These are phyloP conservation scores for Tetrapisispora phaffii DNA, from an alignment of 805 yeast genomes.

Conservation along the genomic window DNA sequence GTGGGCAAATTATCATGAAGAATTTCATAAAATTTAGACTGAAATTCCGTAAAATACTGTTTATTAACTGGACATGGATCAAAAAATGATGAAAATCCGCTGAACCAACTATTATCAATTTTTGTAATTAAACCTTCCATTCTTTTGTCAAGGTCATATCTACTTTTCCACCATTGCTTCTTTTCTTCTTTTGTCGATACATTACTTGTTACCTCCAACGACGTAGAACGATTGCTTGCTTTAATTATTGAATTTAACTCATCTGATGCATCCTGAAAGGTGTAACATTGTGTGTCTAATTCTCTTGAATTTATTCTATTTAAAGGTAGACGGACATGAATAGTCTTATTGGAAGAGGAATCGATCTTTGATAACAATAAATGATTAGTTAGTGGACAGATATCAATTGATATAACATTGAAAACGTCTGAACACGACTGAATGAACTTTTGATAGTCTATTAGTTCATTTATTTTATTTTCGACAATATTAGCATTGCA, in stretches of 20 bases:
- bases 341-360: constrained; percentile 30
- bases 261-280: constrained; percentile 37
- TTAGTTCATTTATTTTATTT: not conserved
- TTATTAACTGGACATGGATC: constrained; percentile 26
- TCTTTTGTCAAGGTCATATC: constrained; percentile 52
- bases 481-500: not conserved
- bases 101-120: constrained; percentile 63
- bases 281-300: constrained; percentile 33
- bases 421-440: constrained; percentile 5
- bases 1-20: constrained; percentile 42
- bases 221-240: constrained; percentile 54
- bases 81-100: constrained; percentile 65
- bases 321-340: constrained; percentile 50
- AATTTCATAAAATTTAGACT: constrained; percentile 30
- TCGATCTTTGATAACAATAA: constrained; percentile 43
- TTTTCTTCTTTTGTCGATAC: constrained; percentile 52
- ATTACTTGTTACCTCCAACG: constrained; percentile 39
- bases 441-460: constrained; percentile 4
- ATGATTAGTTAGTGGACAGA: constrained; percentile 48
- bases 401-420: constrained; percentile 45
- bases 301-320: constrained; percentile 39
- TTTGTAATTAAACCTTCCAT: constrained; percentile 43
- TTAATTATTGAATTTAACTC: constrained; percentile 45
- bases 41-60: constrained; percentile 28
- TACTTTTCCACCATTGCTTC: constrained; percentile 65